Base-by-base conservation (phyloP, 257 asterid species). In the Przewalskia tangutica region DNA sequence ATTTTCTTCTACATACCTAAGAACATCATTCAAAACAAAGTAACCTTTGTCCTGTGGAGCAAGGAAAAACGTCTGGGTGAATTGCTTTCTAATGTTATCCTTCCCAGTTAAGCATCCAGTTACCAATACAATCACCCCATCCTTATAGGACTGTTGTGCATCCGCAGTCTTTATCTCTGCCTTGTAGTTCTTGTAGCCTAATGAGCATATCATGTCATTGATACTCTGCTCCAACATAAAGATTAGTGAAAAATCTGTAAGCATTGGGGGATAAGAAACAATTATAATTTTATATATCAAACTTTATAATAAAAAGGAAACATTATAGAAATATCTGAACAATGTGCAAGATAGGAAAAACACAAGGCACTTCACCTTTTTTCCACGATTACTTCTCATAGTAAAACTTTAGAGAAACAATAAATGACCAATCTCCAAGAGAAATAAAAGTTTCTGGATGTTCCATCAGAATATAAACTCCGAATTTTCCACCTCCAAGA, bases 41-140 rank as follows among this genome's bases (percentile, higher is more conserved):
- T 88, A 95, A 54, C 99, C 99, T 77, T 89, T 90, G 71, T 93
- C 97, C 85, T 94, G 98, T 65, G 99, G 99, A 86, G 99, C 99
- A 48, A 95, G 97, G 82, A 94, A 95, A 86, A 94, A 95, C 14
- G 94, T 92, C 82, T 95, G 97, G 3, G 97, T 63, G 83, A 94
- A 95, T 84, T 89, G 91, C 89, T 86, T 90, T 84, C 82, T 86
- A 78, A 87, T 86, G 58, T 91, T 89, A 89, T 95, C 98, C 78
- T 81, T 83, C 84, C 97, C 99, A 59, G 97, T 95, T 88, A 94
- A 87, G 85, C 90, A 91, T 66, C 99, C 99, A 80, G 97, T 95
- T 62, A 95, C 99, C 32, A 94, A 85, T 80, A 95, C 96, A 68
- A 92, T 87, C 53, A 95, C 97, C 54, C 99, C 99, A 50, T 85